Evolutionary conservation across 371 early-diverging fungal genomes (phyloP), one percentile per base, ranked within the genome.

Genomic region (Haplosporangium sp.): DNA sequence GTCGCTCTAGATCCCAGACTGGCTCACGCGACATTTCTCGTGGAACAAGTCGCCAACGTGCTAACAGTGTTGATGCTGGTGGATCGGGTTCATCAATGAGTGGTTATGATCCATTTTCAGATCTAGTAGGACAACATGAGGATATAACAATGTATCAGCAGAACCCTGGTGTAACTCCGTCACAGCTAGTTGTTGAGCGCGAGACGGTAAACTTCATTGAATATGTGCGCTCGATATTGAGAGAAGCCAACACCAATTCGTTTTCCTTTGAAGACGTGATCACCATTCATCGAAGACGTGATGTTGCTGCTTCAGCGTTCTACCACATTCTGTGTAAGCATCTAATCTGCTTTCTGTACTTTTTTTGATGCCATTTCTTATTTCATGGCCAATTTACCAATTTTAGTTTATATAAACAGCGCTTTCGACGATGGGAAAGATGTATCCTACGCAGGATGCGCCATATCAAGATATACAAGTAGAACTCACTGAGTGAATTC

Each of bases 261-360:
- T 59, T 70, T 39, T 64, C 52, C 35, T 69, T 81, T 53, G 50
- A 63, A 13, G 76, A 75, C 4, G 60, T 81, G 40, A 37, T 75
- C 3, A 38, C 75, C 1, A 17, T 20, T 9, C 82, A 66, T 10
- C 59, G 60, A 11, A 68, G 69, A 34, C 65, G 75, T 2, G 65
- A 65, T 13, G 75, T 81, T 39, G 75, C 76, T 0, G 82, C 82
- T 0, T 42, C 72, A 1, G 82, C 82, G 20, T 81, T 81, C 47
- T 75, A 81, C 50, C 82, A 81, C 40, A 48, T 81, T 35, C 63
- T 81, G 34, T 20, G 82, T 75, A 65, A 64, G 72, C 39, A 0
- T 1, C 17, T 52, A 27, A 27, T 27, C 27, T 20, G n/a, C 4
- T 53, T 20, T 53, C 53, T 53, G 10, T n/a, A 2, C 2, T 55